phyloP scores from a whole-genome alignment of 306 rosid species.

The Cicer judaicum region DNA sequence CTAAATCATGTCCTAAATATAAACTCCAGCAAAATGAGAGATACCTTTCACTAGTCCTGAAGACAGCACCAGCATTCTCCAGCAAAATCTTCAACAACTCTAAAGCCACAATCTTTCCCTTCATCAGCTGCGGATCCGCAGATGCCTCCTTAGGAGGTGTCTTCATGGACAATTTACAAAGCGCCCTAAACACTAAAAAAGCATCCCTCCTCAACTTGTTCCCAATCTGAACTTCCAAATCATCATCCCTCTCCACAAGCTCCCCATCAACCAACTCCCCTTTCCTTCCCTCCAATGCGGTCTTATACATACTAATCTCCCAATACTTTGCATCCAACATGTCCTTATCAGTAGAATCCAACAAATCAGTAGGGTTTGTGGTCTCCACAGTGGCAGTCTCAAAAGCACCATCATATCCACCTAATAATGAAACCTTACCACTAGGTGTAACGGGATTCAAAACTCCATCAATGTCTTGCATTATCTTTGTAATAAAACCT shows the following conservation, averaged over 20 bases:
- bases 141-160: constrained; percentile 92
- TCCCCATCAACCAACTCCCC: constrained; percentile 95
- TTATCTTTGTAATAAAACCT: constrained; percentile 93
- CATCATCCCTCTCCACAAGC: constrained; percentile 83
- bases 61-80: constrained; percentile 98
- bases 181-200: constrained; percentile 93
- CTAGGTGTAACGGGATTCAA: constrained; percentile 74
- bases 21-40: constrained; percentile 9
- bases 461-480: constrained; percentile 98
- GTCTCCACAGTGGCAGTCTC: constrained; percentile 94
- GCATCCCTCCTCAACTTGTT: constrained; percentile 96
- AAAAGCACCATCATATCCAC: constrained; percentile 94
- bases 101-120: constrained; percentile 95
- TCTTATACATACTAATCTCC: constrained; percentile 99
- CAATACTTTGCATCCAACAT: constrained; percentile 99
- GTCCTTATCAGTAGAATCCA: constrained; percentile 98
- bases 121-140: constrained; percentile 86
- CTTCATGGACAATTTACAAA: constrained; percentile 97
- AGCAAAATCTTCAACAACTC: constrained; percentile 94
- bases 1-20: background rate
- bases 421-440: constrained; percentile 53
- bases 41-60: constrained; percentile 98
- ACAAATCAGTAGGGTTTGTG: constrained; percentile 91
- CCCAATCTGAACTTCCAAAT: constrained; percentile 98
- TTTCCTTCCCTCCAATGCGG: constrained; percentile 96